Conservation (phyloP, 441 rosid species). For the Gossypium aridum region DNA sequence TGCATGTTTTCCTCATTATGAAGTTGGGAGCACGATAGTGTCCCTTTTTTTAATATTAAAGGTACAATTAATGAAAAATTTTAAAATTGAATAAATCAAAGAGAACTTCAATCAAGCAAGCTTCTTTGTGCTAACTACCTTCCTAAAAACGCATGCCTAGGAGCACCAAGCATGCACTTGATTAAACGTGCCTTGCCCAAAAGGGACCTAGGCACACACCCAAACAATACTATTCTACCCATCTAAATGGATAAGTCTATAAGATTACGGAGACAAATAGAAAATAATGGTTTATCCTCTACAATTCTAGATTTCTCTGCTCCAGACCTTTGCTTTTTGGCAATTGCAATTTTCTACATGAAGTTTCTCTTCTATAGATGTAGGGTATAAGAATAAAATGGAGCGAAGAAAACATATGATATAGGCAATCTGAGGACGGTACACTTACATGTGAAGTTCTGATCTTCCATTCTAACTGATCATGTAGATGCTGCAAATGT, state of each 20-base stretch:
- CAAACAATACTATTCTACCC: neutral
- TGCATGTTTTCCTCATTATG: neutral
- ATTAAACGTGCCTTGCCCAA: neutral
- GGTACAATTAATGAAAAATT: neutral
- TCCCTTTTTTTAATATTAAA: neutral
- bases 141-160: neutral
- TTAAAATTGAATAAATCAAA: neutral
- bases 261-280: neutral
- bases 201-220: neutral
- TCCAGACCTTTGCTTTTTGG: neutral
- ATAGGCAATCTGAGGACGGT: slow-evolving; percentile 16
- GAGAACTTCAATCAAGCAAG: neutral
- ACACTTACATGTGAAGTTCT: slow-evolving; percentile 72
- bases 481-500: slow-evolving; percentile 62
- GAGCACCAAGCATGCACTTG: neutral
- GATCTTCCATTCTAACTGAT: slow-evolving; percentile 82
- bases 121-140: neutral
- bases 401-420: neutral
- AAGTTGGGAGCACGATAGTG: neutral
- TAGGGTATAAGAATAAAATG: neutral
- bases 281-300: neutral
- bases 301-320: neutral
- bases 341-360: neutral
- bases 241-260: neutral
- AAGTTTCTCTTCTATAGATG: neutral